Percentiles rank a stretch among this genome's conserved stretches.
phyloP scores from a whole-genome alignment of 345 rosid species.

The Eucalyptus regnans region DNA sequence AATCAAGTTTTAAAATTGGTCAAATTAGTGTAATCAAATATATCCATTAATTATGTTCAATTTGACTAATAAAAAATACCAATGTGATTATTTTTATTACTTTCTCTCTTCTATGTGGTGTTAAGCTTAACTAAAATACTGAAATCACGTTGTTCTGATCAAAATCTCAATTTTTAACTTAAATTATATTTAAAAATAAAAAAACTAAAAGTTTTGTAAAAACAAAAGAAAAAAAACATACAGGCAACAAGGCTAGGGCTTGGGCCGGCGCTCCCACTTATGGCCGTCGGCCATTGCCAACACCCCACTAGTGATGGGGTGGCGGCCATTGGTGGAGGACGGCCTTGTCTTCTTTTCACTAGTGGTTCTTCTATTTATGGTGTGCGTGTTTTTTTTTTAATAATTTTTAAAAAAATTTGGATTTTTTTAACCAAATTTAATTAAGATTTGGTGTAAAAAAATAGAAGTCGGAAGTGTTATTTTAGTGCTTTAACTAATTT shows the following conservation, averaged over 20 bases:
- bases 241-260: not conserved
- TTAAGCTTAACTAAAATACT: not conserved
- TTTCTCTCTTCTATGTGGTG: not conserved
- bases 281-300: not conserved
- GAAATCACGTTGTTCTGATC: not conserved
- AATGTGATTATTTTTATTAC: not conserved
- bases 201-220: too few relatives aligned
- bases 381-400: too few relatives aligned
- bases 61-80: not conserved
- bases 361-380: not conserved
- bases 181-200: too few relatives aligned
- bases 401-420: not conserved
- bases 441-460: not conserved
- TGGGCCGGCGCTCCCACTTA: not conserved
- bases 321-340: not conserved
- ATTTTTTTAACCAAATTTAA: not conserved
- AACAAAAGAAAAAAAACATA: not conserved
- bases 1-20: rapidly evolving
- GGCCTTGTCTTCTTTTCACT: too few relatives aligned
- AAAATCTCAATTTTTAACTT: not conserved
- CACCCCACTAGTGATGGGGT: not conserved
- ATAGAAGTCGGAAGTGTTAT: too few relatives aligned
- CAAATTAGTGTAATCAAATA: too few relatives aligned
- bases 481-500: not conserved
- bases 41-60: rapidly evolving